These are phyloP conservation scores for Amanita pseudoporphyria DNA, from an alignment of 768 basidiomycete genomes.

Conservation along the genomic window DNA sequence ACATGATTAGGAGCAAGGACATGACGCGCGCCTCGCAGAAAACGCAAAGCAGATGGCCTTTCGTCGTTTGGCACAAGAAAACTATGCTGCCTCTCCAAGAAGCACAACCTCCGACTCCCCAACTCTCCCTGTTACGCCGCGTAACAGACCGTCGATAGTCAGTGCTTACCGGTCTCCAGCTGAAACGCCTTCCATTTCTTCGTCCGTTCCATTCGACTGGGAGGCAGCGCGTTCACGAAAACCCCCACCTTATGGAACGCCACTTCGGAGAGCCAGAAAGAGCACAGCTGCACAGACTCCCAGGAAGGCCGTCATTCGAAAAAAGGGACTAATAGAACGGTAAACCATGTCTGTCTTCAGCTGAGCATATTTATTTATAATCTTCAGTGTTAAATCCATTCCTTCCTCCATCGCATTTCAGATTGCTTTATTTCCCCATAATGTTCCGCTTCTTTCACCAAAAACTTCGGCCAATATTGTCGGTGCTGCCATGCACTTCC, in stretches of 20 bases:
- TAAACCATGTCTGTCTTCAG: conserved; percentile 17
- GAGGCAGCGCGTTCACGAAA: conserved; percentile 64
- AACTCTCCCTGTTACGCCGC: conserved; percentile 30
- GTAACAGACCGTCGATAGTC: conserved; percentile 36
- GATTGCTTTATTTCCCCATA: conserved; percentile 75
- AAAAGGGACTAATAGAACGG: conserved; percentile 58
- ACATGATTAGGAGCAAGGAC: conserved; percentile 18
- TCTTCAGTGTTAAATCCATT: conserved; percentile 44
- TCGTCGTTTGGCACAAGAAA: conserved; percentile 48
- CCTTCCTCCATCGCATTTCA: conserved; percentile 72
- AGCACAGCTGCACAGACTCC: conserved; percentile 25
- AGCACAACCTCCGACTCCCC: conserved; percentile 15
- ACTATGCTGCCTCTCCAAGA: conserved; percentile 33
- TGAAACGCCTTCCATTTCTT: conserved; percentile 63
- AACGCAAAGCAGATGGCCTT: conserved; percentile 33
- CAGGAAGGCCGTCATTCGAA: conserved; percentile 50
- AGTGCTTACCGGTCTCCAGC: conserved; percentile 51
- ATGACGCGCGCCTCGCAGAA: conserved; percentile 10
- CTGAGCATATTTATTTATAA: conserved; percentile 7
- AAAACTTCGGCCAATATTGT: conserved; percentile 57
- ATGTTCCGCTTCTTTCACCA: conserved; percentile 62
- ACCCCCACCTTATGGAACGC: conserved; percentile 67
- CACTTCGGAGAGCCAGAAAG: conserved; percentile 36
- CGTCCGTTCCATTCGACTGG: conserved; percentile 80
- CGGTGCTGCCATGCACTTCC: conserved; percentile 54